Evolutionary conservation across 805 yeast genomes (phyloP), one percentile per base, ranked within the genome.

Genomic region (Lipomyces starkeyi): DNA sequence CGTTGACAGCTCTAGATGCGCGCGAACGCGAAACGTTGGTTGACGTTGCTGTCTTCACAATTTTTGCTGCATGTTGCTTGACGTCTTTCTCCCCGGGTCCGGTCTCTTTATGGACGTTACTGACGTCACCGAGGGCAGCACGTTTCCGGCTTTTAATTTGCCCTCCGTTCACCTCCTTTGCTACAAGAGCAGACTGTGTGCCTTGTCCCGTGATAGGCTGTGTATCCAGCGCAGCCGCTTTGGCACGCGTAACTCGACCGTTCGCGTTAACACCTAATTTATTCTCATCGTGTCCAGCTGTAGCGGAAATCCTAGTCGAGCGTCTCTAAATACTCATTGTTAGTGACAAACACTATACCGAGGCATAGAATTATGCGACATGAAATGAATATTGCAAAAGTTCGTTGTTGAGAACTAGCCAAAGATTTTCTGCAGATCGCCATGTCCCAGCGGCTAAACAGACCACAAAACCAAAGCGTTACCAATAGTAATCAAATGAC

Each of bases 41-140:
- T 14, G 71, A 52, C 14, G 61, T 17, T 17, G 69, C 58, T 22
- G 68, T 64, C 47, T 69, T 69, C 32, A 64, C 71, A 27, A 68
- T 40, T 34, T 68, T 68, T 37, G 65, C 59, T 6, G 59, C 69
- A 20, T 55, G 64, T 2, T 37, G 68, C 61, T 67, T 68, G n/a
- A 52, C 64, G 34, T 59, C 59, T n/a, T 63, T 63, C 27, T 9
- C 65, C 22, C 58, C 58, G 52, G 47, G 7, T 17, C 58, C 63
- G 14, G 64, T 63, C 32, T 67, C 69, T 58, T 75, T 73, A 61
- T 68, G 70, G 58, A 76, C 73, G 57, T 78, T 78, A 64, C 79
- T 76, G 29, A 78, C 73, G 60, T 78, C 80, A 13, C 78, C 79
- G 40, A 78, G 69, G 6, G 80, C 80, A 14, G 77, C 74, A n/a